Conservation (phyloP, 805 yeast genomes). For the Candida nanaspora region DNA sequence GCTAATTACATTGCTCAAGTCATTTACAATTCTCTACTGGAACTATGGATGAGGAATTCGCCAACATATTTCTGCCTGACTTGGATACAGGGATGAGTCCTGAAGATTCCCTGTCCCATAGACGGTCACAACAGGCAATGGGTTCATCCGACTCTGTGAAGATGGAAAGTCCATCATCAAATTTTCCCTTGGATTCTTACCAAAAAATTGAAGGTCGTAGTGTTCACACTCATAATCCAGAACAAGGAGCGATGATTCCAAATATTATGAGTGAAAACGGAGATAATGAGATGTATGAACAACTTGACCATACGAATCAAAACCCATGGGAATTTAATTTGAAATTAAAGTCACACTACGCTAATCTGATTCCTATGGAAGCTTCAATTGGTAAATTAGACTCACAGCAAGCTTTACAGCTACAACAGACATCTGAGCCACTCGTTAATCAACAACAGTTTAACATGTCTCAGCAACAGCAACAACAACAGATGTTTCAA, state of each 20-base stretch:
- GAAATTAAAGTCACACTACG: conserved; percentile 1
- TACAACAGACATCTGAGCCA: no score
- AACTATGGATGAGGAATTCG: conserved; percentile 1
- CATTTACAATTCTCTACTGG: no score
- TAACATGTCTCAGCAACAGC: not conserved
- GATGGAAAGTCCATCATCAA: not conserved
- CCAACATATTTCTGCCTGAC: not conserved
- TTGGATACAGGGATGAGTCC: not conserved
- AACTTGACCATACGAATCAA: not conserved
- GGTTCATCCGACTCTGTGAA: not conserved
- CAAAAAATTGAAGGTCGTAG: not conserved
- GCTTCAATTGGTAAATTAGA: not conserved
- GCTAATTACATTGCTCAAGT: no score
- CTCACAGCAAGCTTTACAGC: not conserved
- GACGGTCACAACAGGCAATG: not conserved
- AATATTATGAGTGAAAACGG: not conserved
- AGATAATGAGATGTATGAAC: not conserved
- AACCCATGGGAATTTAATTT: not conserved
- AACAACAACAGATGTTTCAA: not conserved
- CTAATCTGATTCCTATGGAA: conserved; percentile 1
- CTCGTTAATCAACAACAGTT: not conserved
- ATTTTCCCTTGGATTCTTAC: not conserved
- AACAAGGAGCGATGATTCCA: no score
- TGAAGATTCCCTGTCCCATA: not conserved
- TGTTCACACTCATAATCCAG: no score